Percentiles rank a stretch among this genome's conserved stretches.
These are phyloP conservation scores for Rhynchosporium secalis DNA, from an alignment of 2,329 filamentous ascomycete genomes.

Conservation along the genomic window DNA sequence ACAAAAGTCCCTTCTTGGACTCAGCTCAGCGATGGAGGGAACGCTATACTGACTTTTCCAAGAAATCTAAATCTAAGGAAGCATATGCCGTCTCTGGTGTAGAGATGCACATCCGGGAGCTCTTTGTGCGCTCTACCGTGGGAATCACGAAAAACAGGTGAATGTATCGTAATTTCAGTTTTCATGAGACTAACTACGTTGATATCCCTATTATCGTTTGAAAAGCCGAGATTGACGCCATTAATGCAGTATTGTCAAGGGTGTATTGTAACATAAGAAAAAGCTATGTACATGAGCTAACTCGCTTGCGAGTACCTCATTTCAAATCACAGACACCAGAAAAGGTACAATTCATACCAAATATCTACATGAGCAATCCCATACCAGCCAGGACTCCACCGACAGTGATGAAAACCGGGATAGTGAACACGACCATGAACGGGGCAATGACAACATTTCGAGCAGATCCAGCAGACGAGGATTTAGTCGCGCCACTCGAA, in stretches of 20 bases:
- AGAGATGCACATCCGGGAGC: too few relatives aligned
- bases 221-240: not conserved
- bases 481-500: not conserved
- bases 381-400: conserved; percentile 10
- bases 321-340: not conserved
- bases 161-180: too few relatives aligned
- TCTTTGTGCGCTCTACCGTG: too few relatives aligned
- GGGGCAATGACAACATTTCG: conserved; percentile 3
- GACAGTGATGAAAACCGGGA: conserved; percentile 5
- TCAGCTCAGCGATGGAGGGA: too few relatives aligned
- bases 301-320: not conserved
- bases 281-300: conserved; percentile 10
- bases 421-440: not conserved
- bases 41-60: too few relatives aligned
- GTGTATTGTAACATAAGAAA: conserved; percentile 10
- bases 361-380: conserved; percentile 10
- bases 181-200: too few relatives aligned
- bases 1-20: too few relatives aligned
- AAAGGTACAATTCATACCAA: not conserved
- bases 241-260: not conserved
- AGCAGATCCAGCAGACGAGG: conserved; percentile 7
- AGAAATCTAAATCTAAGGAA: too few relatives aligned
- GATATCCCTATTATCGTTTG: too few relatives aligned
- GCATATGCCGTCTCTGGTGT: too few relatives aligned
- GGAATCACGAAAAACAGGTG: too few relatives aligned